Evolutionary conservation across 2,329 filamentous ascomycete species (phyloP).

Genomic region (Incumbomyces delicatus): DNA sequence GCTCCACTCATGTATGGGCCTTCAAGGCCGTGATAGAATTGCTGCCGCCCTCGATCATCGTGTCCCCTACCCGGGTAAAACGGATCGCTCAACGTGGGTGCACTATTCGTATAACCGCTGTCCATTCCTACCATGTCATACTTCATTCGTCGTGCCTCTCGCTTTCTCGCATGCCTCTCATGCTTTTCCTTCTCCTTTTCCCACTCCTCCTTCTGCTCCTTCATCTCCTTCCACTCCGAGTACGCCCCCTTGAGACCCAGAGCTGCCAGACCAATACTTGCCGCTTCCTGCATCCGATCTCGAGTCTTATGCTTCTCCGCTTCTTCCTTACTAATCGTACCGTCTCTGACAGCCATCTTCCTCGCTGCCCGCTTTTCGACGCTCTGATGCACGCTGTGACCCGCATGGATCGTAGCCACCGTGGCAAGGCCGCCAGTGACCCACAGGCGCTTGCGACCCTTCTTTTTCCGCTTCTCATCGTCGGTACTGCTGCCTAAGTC

Average conservation of each 20-base stretch:
- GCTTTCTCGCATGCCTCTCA: conserved; percentile 23
- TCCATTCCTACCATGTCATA: neutral
- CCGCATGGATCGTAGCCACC: conserved; percentile 60
- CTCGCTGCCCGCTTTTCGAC: conserved; percentile 55
- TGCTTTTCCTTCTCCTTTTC: conserved; percentile 45
- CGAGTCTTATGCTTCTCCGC: conserved; percentile 54
- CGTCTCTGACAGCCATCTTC: conserved; percentile 50
- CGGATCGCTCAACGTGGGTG: conserved; percentile 1
- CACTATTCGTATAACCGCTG: neutral
- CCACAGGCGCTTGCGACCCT: conserved; percentile 57
- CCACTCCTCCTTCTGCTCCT: conserved; percentile 49
- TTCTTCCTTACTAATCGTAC: conserved; percentile 53
- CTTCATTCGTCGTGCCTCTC: conserved; percentile 19
- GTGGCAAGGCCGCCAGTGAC: conserved; percentile 57
- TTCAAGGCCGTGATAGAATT: neutral
- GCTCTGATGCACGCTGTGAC: conserved; percentile 53
- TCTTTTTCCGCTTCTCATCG: conserved; percentile 53
- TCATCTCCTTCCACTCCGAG: conserved; percentile 58
- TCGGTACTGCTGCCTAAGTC: conserved; percentile 49
- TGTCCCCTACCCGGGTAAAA: neutral
- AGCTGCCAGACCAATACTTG: conserved; percentile 57
- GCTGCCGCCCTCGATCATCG: neutral
- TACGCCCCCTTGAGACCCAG: conserved; percentile 58
- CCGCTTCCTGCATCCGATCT: conserved; percentile 53
- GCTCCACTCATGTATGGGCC: conserved; percentile 7